These are phyloP conservation scores for Ustilago vetiveriae DNA, from an alignment of 1,284 basidiomycete genomes.

Conservation along the genomic window DNA sequence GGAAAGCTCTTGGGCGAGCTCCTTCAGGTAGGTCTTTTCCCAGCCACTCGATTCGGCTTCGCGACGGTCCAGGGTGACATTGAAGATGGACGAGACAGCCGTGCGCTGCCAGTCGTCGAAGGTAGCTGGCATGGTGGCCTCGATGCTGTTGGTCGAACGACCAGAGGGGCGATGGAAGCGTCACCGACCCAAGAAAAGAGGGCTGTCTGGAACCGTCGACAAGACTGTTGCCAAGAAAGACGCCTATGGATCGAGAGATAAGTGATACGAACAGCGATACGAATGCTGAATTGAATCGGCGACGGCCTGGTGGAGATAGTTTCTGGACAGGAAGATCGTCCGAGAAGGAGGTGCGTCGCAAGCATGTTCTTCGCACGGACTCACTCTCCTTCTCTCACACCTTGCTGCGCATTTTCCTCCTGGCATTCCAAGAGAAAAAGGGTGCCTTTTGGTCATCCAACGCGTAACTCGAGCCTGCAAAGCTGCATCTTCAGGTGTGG, in stretches of 20 bases:
- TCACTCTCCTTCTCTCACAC: neutral
- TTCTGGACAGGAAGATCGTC: too few species aligned
- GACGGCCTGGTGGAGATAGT: neutral
- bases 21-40: constrained; percentile 84
- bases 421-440: too few species aligned
- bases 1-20: constrained; percentile 76
- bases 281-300: neutral
- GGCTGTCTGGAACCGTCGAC: too few species aligned
- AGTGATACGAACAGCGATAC: too few species aligned
- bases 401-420: neutral
- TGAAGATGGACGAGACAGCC: constrained; percentile 76
- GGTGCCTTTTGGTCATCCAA: neutral
- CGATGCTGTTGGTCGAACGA: neutral
- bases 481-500: too few species aligned
- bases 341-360: constrained; percentile 1
- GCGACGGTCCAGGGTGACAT: constrained; percentile 81
- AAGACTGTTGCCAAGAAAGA: too few species aligned
- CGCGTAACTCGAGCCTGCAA: neutral
- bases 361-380: constrained; percentile 11
- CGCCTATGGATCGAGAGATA: too few species aligned
- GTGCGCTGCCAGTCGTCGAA: constrained; percentile 76
- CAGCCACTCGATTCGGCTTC: constrained; percentile 77
- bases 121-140: constrained; percentile 22
- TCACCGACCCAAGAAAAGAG: too few species aligned
- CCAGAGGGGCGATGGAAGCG: neutral